Conservation (phyloP, 2,329 filamentous ascomycete species). For the Pseudogymnoascus sp. region DNA sequence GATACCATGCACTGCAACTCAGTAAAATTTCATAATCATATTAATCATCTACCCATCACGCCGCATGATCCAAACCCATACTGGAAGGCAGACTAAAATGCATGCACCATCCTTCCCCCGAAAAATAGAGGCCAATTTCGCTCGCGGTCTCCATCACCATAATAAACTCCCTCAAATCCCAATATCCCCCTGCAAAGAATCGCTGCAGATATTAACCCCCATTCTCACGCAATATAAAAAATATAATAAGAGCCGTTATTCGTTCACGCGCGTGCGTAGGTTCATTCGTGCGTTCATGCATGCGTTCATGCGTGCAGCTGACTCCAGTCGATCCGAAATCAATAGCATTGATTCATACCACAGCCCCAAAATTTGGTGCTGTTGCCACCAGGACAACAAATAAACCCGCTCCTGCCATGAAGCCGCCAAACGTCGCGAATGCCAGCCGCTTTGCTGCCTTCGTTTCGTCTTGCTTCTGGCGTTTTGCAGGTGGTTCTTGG, state of each 20-base stretch:
- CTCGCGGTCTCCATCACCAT: not conserved
- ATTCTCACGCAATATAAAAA: not conserved
- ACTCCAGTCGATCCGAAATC: not conserved
- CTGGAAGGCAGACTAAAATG: not conserved
- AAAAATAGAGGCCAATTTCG: not conserved
- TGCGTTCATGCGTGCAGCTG: not conserved
- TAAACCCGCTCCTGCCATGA: not conserved
- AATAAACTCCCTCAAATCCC: not conserved
- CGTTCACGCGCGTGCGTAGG: not conserved
- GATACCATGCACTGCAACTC: not conserved
- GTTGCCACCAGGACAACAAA: not conserved
- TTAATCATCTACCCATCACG: not conserved
- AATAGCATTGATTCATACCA: not conserved
- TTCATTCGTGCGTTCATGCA: not conserved
- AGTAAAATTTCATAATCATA: slow-evolving; percentile 7
- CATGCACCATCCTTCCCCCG: not conserved
- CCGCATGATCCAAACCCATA: not conserved
- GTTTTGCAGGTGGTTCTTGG: not conserved
- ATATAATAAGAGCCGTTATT: not conserved
- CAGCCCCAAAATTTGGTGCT: not conserved
- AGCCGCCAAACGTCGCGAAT: not conserved
- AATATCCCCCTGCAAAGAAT: not conserved
- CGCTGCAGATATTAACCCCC: not conserved
- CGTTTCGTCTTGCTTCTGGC: not conserved
- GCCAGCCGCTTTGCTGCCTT: not conserved